Evolutionary conservation across 139 green algal species (phyloP).

Genomic region (Marvania coccoides): DNA sequence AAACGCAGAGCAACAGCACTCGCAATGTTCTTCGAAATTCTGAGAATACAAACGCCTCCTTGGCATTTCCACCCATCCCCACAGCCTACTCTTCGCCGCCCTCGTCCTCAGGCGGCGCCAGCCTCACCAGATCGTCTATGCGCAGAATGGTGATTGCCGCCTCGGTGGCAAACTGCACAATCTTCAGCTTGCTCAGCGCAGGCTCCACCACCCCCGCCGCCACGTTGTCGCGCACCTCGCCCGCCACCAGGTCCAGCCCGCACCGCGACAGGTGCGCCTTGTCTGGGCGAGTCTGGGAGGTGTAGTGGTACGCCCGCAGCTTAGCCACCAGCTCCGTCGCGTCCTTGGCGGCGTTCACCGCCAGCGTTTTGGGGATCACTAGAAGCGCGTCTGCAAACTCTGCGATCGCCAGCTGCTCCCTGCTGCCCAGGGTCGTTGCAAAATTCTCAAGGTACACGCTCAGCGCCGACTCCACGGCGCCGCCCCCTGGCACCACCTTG

Average conservation of each 20-base stretch:
- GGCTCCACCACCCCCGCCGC: slow-evolving; percentile 94
- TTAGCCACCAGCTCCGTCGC: slow-evolving; percentile 91
- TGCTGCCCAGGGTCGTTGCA: slow-evolving; percentile 85
- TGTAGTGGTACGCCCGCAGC: slow-evolving; percentile 90
- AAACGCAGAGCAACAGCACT: no score
- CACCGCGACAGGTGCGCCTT: slow-evolving; percentile 50
- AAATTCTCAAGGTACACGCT: slow-evolving; percentile 93
- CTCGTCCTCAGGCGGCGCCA: slow-evolving; percentile 66
- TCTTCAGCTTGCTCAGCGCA: slow-evolving; percentile 90
- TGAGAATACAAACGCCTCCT: no score
- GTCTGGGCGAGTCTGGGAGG: slow-evolving; percentile 62
- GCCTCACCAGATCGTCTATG: slow-evolving; percentile 96
- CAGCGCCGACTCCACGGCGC: slow-evolving; percentile 89
- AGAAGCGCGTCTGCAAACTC: slow-evolving; percentile 89
- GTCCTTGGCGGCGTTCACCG: slow-evolving; percentile 95
- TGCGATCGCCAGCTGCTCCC: slow-evolving; percentile 97
- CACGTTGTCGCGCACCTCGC: slow-evolving; percentile 81
- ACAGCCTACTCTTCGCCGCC: slow-evolving; percentile 15
- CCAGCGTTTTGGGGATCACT: slow-evolving; percentile 87
- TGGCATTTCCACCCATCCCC: not conserved
- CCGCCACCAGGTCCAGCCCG: slow-evolving; percentile 74
- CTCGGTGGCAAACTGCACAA: slow-evolving; percentile 97
- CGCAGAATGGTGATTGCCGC: slow-evolving; percentile 97
- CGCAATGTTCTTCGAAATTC: no score
- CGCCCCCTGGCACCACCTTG: slow-evolving; percentile 80